phyloP scores from a whole-genome alignment of 495 filamentous ascomycete genomes.

The Aspergillus haitiensis region DNA sequence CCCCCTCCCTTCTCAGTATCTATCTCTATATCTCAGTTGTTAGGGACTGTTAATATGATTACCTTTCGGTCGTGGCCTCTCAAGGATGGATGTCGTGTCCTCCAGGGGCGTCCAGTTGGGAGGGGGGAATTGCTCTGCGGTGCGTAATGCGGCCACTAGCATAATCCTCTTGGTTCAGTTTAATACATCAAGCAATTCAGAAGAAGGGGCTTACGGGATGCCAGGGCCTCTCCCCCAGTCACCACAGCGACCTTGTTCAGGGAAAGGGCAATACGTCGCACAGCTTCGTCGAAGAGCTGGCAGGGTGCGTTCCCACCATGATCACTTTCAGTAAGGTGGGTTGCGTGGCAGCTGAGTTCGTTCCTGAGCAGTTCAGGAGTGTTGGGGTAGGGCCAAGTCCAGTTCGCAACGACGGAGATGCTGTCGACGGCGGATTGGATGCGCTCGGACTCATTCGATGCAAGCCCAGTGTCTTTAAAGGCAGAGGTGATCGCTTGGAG shows the following conservation, averaged over 20 bases:
- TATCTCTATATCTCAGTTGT: too few species aligned
- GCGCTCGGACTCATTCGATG: neutral
- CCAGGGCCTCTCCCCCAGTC: conserved; percentile 57
- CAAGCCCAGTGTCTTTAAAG: neutral
- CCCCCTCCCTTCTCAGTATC: neutral
- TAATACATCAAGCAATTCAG: too few species aligned
- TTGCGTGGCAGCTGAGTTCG: conserved; percentile 40
- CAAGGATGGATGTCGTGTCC: conserved; percentile 26
- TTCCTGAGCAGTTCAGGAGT: conserved; percentile 44
- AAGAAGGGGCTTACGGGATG: too few species aligned
- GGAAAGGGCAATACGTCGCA: conserved; percentile 44
- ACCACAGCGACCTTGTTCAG: conserved; percentile 50
- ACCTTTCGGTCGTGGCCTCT: conserved; percentile 16
- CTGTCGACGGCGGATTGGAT: conserved; percentile 50
- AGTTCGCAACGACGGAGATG: conserved; percentile 52
- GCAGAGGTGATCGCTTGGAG: conserved; percentile 30
- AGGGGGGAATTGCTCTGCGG: conserved; percentile 42
- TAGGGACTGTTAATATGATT: conserved; percentile 21
- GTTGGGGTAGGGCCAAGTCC: conserved; percentile 58
- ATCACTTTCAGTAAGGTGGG: neutral
- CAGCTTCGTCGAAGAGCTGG: conserved; percentile 55
- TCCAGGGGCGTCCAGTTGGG: conserved; percentile 44
- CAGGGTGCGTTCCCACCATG: neutral
- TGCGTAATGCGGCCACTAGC: conserved; percentile 33
- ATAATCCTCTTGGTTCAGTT: too few species aligned